phyloP scores from a whole-genome alignment of 495 filamentous ascomycete species.

The Penicillium alfredii region DNA sequence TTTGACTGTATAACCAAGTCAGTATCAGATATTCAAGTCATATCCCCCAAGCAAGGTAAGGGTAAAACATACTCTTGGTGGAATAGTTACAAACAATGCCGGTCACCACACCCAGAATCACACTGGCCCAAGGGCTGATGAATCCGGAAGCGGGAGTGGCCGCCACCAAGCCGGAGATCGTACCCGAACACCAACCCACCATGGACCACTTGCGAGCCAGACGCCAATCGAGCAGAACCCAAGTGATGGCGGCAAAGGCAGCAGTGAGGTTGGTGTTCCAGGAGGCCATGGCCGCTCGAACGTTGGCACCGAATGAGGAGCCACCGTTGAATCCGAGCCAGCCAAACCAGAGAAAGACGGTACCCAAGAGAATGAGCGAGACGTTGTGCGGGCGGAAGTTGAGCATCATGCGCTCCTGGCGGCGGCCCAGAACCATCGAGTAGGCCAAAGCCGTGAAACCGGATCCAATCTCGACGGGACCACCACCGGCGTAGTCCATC shows the following conservation, averaged over 20 bases:
- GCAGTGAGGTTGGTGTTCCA: slow-evolving; percentile 95
- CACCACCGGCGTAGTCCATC: slow-evolving; percentile 93
- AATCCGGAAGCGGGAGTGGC: slow-evolving; percentile 85
- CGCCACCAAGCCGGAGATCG: slow-evolving; percentile 83
- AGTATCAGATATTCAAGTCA: slow-evolving; percentile 15
- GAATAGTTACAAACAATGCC: slow-evolving; percentile 87
- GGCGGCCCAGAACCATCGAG: slow-evolving; percentile 88
- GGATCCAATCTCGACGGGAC: slow-evolving; percentile 95
- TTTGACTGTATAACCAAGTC: slow-evolving; percentile 58
- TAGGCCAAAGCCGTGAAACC: slow-evolving; percentile 91
- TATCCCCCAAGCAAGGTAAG: slow-evolving; percentile 8
- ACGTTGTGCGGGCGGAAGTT: slow-evolving; percentile 96
- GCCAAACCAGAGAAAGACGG: slow-evolving; percentile 94
- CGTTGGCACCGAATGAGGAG: slow-evolving; percentile 92
- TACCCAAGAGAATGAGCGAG: slow-evolving; percentile 92
- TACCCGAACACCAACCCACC: slow-evolving; percentile 97
- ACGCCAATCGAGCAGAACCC: slow-evolving; percentile 90
- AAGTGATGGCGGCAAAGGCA: slow-evolving; percentile 79
- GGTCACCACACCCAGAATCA: slow-evolving; percentile 78
- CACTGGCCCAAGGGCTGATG: slow-evolving; percentile 84
- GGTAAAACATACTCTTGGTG: slow-evolving; percentile 61
- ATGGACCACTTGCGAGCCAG: slow-evolving; percentile 98
- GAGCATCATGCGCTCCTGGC: slow-evolving; percentile 99
- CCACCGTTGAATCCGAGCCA: slow-evolving; percentile 99
- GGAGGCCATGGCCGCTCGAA: slow-evolving; percentile 92